phyloP scores from a whole-genome alignment of 495 filamentous ascomycete genomes.

The Xylaria grammica region DNA sequence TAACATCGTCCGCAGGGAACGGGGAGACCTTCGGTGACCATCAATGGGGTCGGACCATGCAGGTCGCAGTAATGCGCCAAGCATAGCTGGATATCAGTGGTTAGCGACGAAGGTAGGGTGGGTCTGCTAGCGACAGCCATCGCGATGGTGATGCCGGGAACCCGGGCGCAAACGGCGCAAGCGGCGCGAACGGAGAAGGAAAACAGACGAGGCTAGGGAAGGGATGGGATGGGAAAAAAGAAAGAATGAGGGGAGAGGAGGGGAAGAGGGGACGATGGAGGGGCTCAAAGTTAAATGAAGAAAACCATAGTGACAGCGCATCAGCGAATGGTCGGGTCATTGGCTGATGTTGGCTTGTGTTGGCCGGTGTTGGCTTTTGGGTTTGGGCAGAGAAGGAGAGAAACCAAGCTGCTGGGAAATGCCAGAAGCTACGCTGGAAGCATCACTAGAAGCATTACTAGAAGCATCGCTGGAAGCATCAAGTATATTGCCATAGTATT shows the following conservation, averaged over 20 bases:
- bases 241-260: neutral
- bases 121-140: slow-evolving; percentile 35
- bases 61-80: slow-evolving; percentile 96
- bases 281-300: neutral
- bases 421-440: neutral
- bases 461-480: neutral
- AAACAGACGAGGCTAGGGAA: neutral
- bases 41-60: slow-evolving; percentile 92
- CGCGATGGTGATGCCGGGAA: slow-evolving; percentile 15
- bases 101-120: slow-evolving; percentile 43
- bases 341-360: neutral
- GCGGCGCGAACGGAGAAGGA: neutral
- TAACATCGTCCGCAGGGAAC: slow-evolving; percentile 78
- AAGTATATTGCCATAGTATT: neutral
- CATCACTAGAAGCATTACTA: neutral
- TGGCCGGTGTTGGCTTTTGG: neutral
- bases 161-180: slow-evolving; percentile 15
- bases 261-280: neutral
- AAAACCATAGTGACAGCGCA: neutral
- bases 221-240: neutral
- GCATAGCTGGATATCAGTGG: slow-evolving; percentile 70
- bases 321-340: slow-evolving; percentile 4
- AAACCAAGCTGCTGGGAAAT: slow-evolving; percentile 12
- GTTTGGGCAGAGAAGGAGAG: neutral
- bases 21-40: slow-evolving; percentile 88